phyloP scores from a whole-genome alignment of 352 stramenopile species.

The Phytophthora rubi region DNA sequence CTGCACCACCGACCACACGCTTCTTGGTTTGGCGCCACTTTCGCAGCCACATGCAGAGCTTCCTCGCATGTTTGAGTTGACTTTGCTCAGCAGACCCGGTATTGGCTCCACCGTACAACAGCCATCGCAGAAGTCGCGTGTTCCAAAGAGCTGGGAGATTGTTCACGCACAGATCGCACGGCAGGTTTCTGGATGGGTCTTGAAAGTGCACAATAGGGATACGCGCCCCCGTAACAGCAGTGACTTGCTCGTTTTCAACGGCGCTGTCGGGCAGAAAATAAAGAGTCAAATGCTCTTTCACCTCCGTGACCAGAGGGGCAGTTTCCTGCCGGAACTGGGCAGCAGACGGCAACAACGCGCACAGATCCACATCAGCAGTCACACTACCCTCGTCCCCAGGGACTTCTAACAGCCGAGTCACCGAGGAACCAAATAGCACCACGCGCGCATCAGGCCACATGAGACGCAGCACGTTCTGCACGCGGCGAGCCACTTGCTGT shows the following conservation, averaged over 20 bases:
- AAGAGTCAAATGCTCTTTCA: conserved; percentile 72
- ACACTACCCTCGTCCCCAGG: background rate
- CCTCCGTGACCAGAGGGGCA: conserved; percentile 55
- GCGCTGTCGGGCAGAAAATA: conserved; percentile 45
- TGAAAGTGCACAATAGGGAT: conserved; percentile 74
- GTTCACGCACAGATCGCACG: conserved; percentile 83
- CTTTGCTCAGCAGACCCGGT: conserved; percentile 2
- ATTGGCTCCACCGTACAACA: conserved; percentile 31
- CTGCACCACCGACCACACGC: conserved; percentile 35
- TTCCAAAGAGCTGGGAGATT: conserved; percentile 87
- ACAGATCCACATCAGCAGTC: conserved; percentile 70
- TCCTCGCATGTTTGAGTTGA: conserved; percentile 28
- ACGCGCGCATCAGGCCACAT: conserved; percentile 77
- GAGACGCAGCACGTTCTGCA: conserved; percentile 54
- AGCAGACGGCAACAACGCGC: conserved; percentile 65
- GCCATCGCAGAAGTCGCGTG: conserved; percentile 56
- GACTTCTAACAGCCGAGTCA: conserved; percentile 48
- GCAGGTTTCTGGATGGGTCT: conserved; percentile 45
- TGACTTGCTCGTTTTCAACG: conserved; percentile 16
- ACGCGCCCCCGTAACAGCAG: conserved; percentile 51
- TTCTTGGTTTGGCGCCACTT: conserved; percentile 49
- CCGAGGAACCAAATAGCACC: conserved; percentile 72
- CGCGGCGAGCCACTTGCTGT: conserved; percentile 38
- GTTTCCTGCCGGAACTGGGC: conserved; percentile 58
- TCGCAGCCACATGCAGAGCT: conserved; percentile 63